phyloP scores from a whole-genome alignment of 352 stramenopile species.

The Phytopythium chamaehyphon region DNA sequence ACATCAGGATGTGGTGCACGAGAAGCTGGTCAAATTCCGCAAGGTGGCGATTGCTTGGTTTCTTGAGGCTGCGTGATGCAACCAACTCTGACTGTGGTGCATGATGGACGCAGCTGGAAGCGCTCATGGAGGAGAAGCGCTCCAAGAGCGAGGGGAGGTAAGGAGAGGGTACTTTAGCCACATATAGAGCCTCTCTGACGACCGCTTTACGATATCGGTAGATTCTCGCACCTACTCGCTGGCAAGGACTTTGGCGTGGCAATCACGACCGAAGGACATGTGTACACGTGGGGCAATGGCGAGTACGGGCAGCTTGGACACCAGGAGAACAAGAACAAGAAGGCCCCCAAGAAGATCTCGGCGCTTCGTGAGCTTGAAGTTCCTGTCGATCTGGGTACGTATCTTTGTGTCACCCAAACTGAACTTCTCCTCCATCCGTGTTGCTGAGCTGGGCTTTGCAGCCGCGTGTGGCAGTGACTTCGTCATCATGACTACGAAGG shows the following conservation, averaged over 20 bases:
- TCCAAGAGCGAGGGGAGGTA: constrained; percentile 72
- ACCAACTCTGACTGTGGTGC: neutral
- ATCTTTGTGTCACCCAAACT: constrained; percentile 6
- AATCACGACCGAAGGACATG: constrained; percentile 54
- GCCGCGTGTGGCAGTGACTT: constrained; percentile 63
- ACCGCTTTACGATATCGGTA: constrained; percentile 12
- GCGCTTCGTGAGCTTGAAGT: constrained; percentile 75
- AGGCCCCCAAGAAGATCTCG: constrained; percentile 82
- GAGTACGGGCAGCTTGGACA: constrained; percentile 74
- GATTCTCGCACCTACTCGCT: constrained; percentile 50
- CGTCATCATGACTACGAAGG: constrained; percentile 62
- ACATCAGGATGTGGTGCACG: constrained; percentile 73
- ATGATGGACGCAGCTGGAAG: constrained; percentile 39
- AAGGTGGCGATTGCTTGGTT: constrained; percentile 29
- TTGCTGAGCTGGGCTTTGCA: constrained; percentile 4
- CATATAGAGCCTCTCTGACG: neutral
- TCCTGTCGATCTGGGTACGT: constrained; percentile 55
- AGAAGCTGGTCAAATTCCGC: constrained; percentile 75
- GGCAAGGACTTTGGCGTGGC: constrained; percentile 60
- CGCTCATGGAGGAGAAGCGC: constrained; percentile 69
- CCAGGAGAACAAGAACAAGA: constrained; percentile 86
- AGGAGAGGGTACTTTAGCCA: neutral
- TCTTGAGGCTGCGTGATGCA: neutral
- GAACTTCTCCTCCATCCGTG: constrained; percentile 2
- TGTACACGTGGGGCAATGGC: constrained; percentile 80